Base-by-base conservation (phyloP, 805 yeast species). In the Candida coquimbonensis region DNA sequence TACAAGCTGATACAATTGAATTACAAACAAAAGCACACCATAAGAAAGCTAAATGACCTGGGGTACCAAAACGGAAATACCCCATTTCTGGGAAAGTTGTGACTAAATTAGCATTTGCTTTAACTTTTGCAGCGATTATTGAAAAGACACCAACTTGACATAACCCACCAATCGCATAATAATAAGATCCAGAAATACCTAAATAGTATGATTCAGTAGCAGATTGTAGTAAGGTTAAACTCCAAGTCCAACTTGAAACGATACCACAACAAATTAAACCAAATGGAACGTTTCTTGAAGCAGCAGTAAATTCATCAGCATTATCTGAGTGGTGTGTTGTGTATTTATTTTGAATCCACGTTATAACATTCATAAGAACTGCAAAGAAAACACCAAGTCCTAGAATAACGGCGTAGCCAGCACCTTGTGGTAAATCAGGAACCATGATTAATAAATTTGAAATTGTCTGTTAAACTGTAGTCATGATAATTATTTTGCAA, bases 361-460 rank as follows among this genome's bases (percentile, higher is more conserved):
- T 67, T 47, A 72, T 62, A 26, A 49, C 40, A 33, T 65, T 59
- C 75, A 73, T 73, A 31, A 72, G 47, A 9, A 66, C 50, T 5
- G 77, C 75, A 53, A 73, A 73, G 41, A 68, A 69, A 17, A 68
- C 64, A 27, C 75, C 93, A 7, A 85, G 70, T 16, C 91, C 93
- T n/a, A 84, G 81, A 29, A 85, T 83, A 36, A 84, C 78, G 25
- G 83, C 91, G 54, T 84, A 84, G n/a, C 93, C 91, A 3, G 80
- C 85, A 36, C 83, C 81, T 62, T 83, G 81, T 5, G 82, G 74
- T 38, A 79, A 25, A 42, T 50, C 39, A 13, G 53, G 19, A 17
- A 17, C 19, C 19, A 17, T 17, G 19, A 17, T 17, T 17, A 17
- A 17, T 17, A 17, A 17, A 3, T 17, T 17, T 17, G 19, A 17